A percentile compares a stretch with the other conserved stretches of the same genome.
Conservation (phyloP, 768 basidiomycete genomes). For the Suillus clintonianus region DNA sequence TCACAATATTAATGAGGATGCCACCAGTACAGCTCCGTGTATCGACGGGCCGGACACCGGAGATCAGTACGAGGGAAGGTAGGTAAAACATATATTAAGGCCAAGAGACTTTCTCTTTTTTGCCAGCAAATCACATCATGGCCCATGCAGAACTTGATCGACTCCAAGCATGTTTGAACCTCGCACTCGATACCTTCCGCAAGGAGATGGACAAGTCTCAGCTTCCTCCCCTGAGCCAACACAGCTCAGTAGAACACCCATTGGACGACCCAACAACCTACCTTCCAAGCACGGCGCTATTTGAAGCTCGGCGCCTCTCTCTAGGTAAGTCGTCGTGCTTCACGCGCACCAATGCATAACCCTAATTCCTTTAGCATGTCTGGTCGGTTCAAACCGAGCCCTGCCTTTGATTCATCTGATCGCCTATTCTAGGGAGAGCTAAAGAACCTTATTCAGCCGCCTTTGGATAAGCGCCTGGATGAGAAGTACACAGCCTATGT, state of each 20-base stretch:
- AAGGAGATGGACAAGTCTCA: neutral
- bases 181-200: neutral
- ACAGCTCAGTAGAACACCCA: neutral
- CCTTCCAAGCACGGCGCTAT: neutral
- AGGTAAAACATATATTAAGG: neutral
- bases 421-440: neutral
- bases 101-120: neutral
- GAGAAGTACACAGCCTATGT: slow-evolving; percentile 13
- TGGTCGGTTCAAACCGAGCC: neutral
- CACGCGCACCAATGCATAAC: neutral
- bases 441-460: neutral
- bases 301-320: neutral
- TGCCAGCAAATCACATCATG: neutral
- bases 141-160: neutral
- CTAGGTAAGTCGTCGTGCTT: neutral
- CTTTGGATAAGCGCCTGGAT: neutral
- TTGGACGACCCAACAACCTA: neutral
- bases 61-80: too few relatives aligned
- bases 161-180: neutral
- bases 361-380: neutral
- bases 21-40: too few relatives aligned
- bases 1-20: too few relatives aligned
- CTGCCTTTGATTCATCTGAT: neutral
- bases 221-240: neutral
- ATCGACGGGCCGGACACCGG: too few relatives aligned